Conservation (phyloP, 2,329 filamentous ascomycete genomes). For the Neocatenulostroma microsporum region DNA sequence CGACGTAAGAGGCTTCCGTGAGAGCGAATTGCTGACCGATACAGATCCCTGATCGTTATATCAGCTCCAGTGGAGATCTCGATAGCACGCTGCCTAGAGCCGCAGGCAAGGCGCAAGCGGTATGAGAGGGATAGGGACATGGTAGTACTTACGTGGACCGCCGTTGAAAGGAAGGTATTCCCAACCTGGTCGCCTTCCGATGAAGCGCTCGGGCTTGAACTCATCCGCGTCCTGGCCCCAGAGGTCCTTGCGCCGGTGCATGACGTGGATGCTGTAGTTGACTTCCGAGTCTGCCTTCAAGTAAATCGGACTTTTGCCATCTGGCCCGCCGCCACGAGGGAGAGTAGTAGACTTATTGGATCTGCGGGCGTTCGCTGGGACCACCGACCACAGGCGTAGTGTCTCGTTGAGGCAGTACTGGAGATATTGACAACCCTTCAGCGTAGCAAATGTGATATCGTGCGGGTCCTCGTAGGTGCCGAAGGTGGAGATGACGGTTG, state of each 20-base stretch:
- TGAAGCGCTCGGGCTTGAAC: constrained; percentile 32
- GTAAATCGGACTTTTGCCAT: constrained; percentile 49
- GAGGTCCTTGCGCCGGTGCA: constrained; percentile 32
- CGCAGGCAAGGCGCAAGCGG: too few species aligned
- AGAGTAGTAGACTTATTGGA: constrained; percentile 66
- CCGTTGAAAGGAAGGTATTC: constrained; percentile 31
- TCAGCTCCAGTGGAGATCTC: too few species aligned
- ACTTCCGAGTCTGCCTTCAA: constrained; percentile 26
- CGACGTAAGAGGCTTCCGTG: constrained; percentile 38
- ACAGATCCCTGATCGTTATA: constrained; percentile 66
- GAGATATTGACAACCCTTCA: constrained; percentile 66
- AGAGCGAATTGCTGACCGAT: constrained; percentile 72
- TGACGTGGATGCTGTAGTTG: constrained; percentile 27
- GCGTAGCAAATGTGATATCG: constrained; percentile 46
- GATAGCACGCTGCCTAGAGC: too few species aligned
- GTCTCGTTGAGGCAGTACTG: constrained; percentile 42
- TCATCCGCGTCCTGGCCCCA: constrained; percentile 34
- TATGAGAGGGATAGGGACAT: too few species aligned
- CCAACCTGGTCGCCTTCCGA: constrained; percentile 22
- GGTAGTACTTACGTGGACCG: constrained; percentile 14
- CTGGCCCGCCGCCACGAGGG: constrained; percentile 52
- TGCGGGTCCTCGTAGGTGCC: constrained; percentile 37
- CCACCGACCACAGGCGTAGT: constrained; percentile 67
- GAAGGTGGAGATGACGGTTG: constrained; percentile 43
- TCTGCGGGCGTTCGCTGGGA: constrained; percentile 66